Percentiles rank a stretch among this genome's conserved stretches.
Conservation (phyloP, 192 early-diverging fungal genomes). For the Lobulomyces angularis region DNA sequence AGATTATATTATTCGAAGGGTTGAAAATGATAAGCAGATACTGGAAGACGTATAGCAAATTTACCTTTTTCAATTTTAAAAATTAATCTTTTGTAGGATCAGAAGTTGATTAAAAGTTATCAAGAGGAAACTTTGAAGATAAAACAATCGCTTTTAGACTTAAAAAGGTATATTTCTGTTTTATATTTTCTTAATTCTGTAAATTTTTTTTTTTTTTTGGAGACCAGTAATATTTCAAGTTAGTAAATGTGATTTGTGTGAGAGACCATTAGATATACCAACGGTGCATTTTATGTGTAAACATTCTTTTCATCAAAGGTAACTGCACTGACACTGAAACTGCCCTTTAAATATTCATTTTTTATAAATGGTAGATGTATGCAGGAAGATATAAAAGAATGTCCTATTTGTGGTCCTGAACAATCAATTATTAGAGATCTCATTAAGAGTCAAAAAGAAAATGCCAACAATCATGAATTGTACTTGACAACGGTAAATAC, state of each 20-base stretch:
- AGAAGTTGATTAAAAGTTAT: conserved; percentile 60
- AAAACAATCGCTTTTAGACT: conserved; percentile 65
- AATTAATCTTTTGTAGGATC: conserved; percentile 16
- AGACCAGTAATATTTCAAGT: conserved; percentile 32
- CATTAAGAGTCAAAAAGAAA: conserved; percentile 59
- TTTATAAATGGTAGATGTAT: conserved; percentile 33
- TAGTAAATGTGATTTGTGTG: conserved; percentile 33
- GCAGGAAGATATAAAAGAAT: conserved; percentile 16
- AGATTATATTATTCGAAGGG: conserved; percentile 65
- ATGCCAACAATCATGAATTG: conserved; percentile 62
- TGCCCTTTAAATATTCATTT: background rate
- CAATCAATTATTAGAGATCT: conserved; percentile 74
- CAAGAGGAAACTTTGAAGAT: conserved; percentile 65
- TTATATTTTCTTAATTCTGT: background rate
- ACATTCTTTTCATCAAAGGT: conserved; percentile 88
- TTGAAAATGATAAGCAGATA: conserved; percentile 57
- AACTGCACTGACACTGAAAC: conserved; percentile 3
- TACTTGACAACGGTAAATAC: conserved; percentile 59
- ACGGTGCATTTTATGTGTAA: conserved; percentile 87
- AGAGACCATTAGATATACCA: conserved; percentile 64
- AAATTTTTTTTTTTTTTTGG: background rate
- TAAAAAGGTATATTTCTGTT: conserved; percentile 13
- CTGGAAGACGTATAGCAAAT: conserved; percentile 33
- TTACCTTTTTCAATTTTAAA: conserved; percentile 1
- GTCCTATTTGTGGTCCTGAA: conserved; percentile 62